Percentiles rank a stretch among this genome's conserved stretches.
phyloP scores from a whole-genome alignment of 768 basidiomycete species.

The Mycena leptocephala region DNA sequence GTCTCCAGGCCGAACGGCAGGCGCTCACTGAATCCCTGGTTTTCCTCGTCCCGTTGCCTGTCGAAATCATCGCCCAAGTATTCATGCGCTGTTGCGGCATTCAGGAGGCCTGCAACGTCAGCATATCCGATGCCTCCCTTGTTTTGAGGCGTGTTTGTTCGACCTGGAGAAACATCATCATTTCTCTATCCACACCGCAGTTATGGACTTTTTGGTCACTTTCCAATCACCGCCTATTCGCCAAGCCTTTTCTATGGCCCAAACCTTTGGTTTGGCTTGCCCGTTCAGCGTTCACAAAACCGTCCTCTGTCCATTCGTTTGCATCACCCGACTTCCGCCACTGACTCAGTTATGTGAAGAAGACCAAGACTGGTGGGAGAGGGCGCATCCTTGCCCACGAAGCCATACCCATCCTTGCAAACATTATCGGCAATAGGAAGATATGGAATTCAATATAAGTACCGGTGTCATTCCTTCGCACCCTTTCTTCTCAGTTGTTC shows the following conservation, averaged over 20 bases:
- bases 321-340: neutral
- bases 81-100: neutral
- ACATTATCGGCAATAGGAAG: neutral
- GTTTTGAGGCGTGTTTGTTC: neutral
- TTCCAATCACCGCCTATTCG: neutral
- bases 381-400: neutral
- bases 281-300: neutral
- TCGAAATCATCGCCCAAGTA: neutral
- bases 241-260: neutral
- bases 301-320: neutral
- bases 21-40: neutral
- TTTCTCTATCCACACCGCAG: neutral
- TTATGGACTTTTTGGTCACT: neutral
- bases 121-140: neutral
- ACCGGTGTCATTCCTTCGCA: neutral
- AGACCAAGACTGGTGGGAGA: neutral
- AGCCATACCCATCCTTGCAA: neutral
- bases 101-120: neutral
- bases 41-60: neutral
- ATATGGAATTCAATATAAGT: neutral
- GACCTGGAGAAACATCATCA: neutral
- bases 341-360: neutral
- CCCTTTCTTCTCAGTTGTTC: neutral
- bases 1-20: neutral
- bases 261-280: neutral